Evolutionary conservation across 169 alveolate species (phyloP), one percentile per base, ranked within the genome.

Genomic region (Ichthyophthirius multifiliis): DNA sequence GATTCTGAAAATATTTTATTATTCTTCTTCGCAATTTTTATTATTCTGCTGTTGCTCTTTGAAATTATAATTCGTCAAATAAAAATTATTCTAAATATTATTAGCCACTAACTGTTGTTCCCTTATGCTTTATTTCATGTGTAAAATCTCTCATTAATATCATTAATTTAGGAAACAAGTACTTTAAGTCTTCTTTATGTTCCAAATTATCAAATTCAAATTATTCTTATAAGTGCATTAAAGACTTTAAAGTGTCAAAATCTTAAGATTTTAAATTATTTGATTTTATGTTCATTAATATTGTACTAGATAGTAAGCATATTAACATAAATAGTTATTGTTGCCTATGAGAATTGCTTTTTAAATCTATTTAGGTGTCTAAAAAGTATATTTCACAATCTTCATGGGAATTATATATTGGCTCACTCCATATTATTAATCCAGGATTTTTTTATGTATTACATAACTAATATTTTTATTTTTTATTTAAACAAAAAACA

Each of bases 1-100:
- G 23, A 1, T 55, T 39, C 23, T 34, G 71, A 39, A 55, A 55
- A 55, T 55, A 55, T 55, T 55, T 55, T 10, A 55, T 55, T 4
- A 55, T 27, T 27, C 71, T 55, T 55, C 71, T 55, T 12, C 71
- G 71, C 9, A 55, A 39, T 27, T 55, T 55, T 55, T 55, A 55
- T 55, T 55, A 34, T 27, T 55, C 9, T 12, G 16, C 71, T 2
- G 10, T 55, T 5, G 71, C 34, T 23, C 31, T 55, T 20, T 16
- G 23, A 39, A 55, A 55, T 55, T 55, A 5, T 18, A 55, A 4
- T 13, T 55, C 71, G 31, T 55, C 71, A 7, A 55, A 55, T 23
- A 55, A 55, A 27, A 27, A 55, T n/a, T 55, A 34, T 55, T 55
- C 71, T 3, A 55, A 39, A 27, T 55, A 55, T 10, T 55, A 18